Percentiles rank a stretch among this genome's conserved stretches.
phyloP scores from a whole-genome alignment of 2,329 filamentous ascomycete species.

The Lachnellula occidentalis region DNA sequence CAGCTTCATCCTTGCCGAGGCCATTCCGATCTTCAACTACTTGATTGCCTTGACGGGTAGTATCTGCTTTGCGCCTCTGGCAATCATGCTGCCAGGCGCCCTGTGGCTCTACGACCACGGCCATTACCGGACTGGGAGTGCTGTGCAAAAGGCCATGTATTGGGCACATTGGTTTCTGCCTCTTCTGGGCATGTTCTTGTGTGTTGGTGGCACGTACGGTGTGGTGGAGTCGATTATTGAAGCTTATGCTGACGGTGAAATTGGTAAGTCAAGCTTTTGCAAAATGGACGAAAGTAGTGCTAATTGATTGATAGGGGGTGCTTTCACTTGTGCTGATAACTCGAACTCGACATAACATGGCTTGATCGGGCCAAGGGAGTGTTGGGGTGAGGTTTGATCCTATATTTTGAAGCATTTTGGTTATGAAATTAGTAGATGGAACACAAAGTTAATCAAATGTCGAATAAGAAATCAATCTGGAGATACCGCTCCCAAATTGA shows the following conservation, averaged over 20 bases:
- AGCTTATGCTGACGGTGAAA: constrained; percentile 38
- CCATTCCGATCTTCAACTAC: constrained; percentile 51
- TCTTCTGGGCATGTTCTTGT: constrained; percentile 34
- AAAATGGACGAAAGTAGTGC: no score
- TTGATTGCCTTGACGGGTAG: constrained; percentile 44
- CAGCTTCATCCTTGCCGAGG: constrained; percentile 46
- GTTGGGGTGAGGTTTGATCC: neutral
- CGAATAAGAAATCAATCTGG: neutral
- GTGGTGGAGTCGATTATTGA: constrained; percentile 46
- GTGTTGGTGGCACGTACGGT: constrained; percentile 38
- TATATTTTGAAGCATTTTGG: neutral
- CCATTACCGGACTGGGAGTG: constrained; percentile 34
- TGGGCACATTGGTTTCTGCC: constrained; percentile 35
- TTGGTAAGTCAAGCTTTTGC: constrained; percentile 15
- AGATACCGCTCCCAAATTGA: no score
- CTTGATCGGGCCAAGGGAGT: neutral
- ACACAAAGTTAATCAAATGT: neutral
- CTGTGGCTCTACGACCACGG: constrained; percentile 47
- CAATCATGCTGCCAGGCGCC: constrained; percentile 42
- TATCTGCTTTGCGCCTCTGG: constrained; percentile 46
- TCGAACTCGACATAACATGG: constrained; percentile 14
- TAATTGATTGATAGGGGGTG: constrained; percentile 23
- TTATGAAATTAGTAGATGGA: neutral
- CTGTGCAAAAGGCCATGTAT: constrained; percentile 24
- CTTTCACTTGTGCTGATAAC: constrained; percentile 46